These are phyloP conservation scores for Sinapis alba DNA, from an alignment of 441 rosid species.

Conservation along the genomic window DNA sequence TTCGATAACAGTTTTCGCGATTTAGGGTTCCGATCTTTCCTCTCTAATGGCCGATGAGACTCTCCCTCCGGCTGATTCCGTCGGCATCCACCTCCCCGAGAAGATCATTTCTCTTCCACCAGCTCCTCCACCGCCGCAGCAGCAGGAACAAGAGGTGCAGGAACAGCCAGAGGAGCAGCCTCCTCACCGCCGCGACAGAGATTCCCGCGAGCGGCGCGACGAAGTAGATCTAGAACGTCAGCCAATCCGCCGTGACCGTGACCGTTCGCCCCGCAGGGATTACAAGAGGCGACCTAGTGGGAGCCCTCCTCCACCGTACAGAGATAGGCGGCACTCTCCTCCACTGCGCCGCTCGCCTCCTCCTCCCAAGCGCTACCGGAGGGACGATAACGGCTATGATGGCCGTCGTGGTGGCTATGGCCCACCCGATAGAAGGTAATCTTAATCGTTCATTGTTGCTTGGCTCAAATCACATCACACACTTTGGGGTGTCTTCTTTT, in stretches of 20 bases:
- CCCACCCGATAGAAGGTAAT: constrained; percentile 79
- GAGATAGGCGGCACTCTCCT: constrained; percentile 81
- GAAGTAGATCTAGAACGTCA: constrained; percentile 53
- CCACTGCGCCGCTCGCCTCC: constrained; percentile 72
- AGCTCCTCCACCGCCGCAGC: neutral
- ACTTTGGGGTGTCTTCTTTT: neutral
- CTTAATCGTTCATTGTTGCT: neutral
- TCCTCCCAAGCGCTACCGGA: constrained; percentile 76
- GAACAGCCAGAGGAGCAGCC: constrained; percentile 27
- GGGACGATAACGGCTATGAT: constrained; percentile 83
- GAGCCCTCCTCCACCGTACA: constrained; percentile 73
- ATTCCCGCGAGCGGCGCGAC: constrained; percentile 60
- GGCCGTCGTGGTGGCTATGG: constrained; percentile 85
- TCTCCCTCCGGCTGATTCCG: constrained; percentile 31
- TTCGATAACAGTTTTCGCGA: neutral
- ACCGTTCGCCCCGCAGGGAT: constrained; percentile 73
- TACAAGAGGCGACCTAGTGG: constrained; percentile 71
- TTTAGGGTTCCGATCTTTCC: constrained; percentile 41
- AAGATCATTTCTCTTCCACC: constrained; percentile 28
- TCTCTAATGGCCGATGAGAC: constrained; percentile 30
- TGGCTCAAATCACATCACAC: neutral
- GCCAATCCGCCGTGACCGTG: constrained; percentile 46
- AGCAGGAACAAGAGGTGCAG: neutral
- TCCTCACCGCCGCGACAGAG: constrained; percentile 54
- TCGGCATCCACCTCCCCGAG: constrained; percentile 17